Evolutionary conservation across 2,329 filamentous ascomycete species (phyloP).

Genomic region (Hypoxylon sp.): DNA sequence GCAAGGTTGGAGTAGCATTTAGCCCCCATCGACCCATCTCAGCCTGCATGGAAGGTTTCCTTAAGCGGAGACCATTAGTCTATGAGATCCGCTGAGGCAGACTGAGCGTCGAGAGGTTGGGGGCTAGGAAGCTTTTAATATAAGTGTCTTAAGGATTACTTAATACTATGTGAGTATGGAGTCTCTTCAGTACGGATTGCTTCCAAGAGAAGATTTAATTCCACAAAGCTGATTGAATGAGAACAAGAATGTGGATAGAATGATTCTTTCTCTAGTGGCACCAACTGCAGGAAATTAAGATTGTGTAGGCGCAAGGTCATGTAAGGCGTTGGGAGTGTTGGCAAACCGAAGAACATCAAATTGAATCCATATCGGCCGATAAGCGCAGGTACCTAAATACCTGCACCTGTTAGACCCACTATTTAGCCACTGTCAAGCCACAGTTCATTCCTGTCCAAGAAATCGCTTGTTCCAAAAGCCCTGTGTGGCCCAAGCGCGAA

Average conservation of each 20-base stretch:
- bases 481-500: conserved; percentile 38
- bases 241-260: background rate
- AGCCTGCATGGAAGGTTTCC: conserved; percentile 15
- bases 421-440: conserved; percentile 8
- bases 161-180: background rate
- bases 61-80: conserved; percentile 14
- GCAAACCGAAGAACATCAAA: background rate
- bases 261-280: background rate
- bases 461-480: conserved; percentile 34
- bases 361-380: background rate
- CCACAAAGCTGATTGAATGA: background rate
- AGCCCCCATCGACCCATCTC: conserved; percentile 10
- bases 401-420: background rate
- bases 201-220: conserved; percentile 1
- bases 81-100: conserved; percentile 6
- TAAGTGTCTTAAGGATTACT: background rate
- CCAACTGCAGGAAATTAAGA: background rate
- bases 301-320: background rate
- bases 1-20: conserved; percentile 7
- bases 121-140: background rate
- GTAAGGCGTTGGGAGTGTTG: background rate
- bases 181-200: background rate
- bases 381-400: background rate
- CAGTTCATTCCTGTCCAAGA: background rate
- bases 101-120: background rate